Evolutionary conservation across 2,329 filamentous ascomycete genomes (phyloP).

Genomic region (Pseudocercospora crystallina): DNA sequence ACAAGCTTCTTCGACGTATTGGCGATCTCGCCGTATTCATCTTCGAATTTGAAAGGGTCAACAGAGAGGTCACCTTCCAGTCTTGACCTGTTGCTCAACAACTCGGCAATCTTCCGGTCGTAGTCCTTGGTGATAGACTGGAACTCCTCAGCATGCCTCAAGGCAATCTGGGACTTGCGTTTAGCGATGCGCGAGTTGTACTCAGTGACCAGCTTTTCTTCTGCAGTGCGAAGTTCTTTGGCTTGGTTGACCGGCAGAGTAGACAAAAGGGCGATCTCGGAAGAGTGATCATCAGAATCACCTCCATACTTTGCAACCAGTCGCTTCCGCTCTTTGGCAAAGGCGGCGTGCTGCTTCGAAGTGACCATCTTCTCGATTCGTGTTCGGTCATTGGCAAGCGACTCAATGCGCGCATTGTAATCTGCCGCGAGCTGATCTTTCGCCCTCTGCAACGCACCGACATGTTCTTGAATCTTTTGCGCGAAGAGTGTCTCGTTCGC

Average conservation of each 20-base stretch:
- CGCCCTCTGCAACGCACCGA: constrained; percentile 36
- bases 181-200: constrained; percentile 35
- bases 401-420: constrained; percentile 36
- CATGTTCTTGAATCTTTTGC: constrained; percentile 38
- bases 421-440: constrained; percentile 36
- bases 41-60: constrained; percentile 35
- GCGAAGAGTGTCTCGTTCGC: constrained; percentile 38
- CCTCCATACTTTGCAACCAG: constrained; percentile 32
- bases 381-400: constrained; percentile 31
- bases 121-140: constrained; percentile 36
- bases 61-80: constrained; percentile 36
- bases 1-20: constrained; percentile 28
- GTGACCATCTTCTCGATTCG: constrained; percentile 33
- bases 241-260: constrained; percentile 27
- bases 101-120: constrained; percentile 32
- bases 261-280: constrained; percentile 23
- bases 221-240: constrained; percentile 30
- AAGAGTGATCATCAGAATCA: constrained; percentile 22
- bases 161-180: constrained; percentile 37
- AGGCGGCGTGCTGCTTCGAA: constrained; percentile 31
- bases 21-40: constrained; percentile 30
- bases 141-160: constrained; percentile 37
- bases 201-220: constrained; percentile 35
- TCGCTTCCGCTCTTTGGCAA: constrained; percentile 34
- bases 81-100: constrained; percentile 30